Evolutionary conservation across 2,329 filamentous ascomycete species (phyloP), one percentile per base, ranked within the genome.

Genomic region (Hymenoscyphus occultus): DNA sequence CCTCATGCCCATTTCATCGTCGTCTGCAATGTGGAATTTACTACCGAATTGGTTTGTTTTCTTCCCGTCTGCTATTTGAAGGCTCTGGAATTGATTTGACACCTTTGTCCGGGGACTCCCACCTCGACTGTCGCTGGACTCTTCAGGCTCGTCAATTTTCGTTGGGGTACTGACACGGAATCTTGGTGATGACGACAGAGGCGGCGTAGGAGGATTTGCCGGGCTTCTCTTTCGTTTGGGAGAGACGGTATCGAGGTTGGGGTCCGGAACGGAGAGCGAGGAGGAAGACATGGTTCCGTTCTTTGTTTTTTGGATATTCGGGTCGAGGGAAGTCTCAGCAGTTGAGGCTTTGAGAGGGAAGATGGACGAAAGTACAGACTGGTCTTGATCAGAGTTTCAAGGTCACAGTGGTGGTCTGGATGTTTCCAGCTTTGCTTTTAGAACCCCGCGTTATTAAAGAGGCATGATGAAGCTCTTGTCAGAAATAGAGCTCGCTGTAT

Each of bases 61-160:
- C n/a, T 22, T 28, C 65, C 61, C 64, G 56, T 71, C 69, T 59
- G 69, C 69, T 12, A 76, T 59, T n/a, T 71, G 68, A 39, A 76
- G 62, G 9, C 68, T 72, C 65, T 74, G 71, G 40, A 76, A 73
- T 48, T 71, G 68, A 60, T 73, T 71, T 22, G 74, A 72, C 3
- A 76, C 73, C 62, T 71, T 74, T 22, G 73, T 72, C 9, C 73
- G 67, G 19, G 74, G 74, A 62, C 71, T 73, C 1, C 68, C 67
- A 22, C 61, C 56, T 7, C 58, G 54, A 22, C 22, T 39, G 14
- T 69, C 66, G 31, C 67, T 65, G 6, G 65, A 22, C 13, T 51
- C 45, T n/a, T 51, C 45, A 6, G 12, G 19, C 14, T 51, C 45
- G 45, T 28, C 63, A 35, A 60, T 35, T n/a, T 14, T 42, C 13